Conservation (phyloP, 2,329 filamentous ascomycete species). For the Geosmithia morbida region DNA sequence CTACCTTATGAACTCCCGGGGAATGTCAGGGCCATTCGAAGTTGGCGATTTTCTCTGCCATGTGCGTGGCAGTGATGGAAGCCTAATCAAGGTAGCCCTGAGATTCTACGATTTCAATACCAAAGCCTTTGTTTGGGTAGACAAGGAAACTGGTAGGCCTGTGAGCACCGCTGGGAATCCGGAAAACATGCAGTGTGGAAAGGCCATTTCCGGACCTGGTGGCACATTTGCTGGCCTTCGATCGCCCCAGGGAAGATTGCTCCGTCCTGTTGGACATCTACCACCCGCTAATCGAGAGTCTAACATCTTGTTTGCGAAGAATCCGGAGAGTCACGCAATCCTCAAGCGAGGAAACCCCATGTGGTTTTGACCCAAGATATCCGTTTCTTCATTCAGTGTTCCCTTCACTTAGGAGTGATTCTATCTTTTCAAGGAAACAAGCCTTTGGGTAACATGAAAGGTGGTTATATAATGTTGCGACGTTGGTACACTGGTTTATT, state of each 20-base stretch:
- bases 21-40: conserved; percentile 1
- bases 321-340: neutral
- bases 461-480: neutral
- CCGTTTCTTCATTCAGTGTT: neutral
- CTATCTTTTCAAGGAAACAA: neutral
- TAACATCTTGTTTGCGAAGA: neutral
- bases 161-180: neutral
- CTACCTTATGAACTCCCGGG: neutral
- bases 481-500: neutral
- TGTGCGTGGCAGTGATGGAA: neutral
- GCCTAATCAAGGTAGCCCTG: neutral
- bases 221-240: neutral
- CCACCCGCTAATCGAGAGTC: neutral
- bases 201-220: neutral
- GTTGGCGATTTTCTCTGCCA: conserved; percentile 2
- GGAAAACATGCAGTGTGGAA: neutral
- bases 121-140: neutral
- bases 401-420: neutral
- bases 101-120: neutral
- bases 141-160: neutral
- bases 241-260: neutral
- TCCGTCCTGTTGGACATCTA: neutral
- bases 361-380: neutral
- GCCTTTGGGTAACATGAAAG: neutral
- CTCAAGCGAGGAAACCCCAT: neutral